Evolutionary conservation across 257 asterid genomes (phyloP).

Genomic region (Verbena officinalis): DNA sequence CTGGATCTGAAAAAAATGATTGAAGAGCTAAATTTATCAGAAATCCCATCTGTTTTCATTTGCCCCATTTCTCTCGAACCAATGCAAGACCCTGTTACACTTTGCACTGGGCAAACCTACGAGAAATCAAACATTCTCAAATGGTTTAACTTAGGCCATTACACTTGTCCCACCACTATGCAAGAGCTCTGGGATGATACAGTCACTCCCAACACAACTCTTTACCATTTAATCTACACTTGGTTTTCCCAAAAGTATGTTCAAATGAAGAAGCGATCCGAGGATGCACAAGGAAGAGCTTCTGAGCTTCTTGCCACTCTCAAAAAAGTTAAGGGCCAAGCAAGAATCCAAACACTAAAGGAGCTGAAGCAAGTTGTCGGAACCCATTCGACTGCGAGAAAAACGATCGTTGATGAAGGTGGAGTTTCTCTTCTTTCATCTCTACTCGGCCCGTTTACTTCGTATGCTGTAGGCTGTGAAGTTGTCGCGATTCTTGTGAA

Average conservation of each 20-base stretch:
- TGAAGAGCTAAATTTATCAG: conserved; percentile 58
- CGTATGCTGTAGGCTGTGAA: conserved; percentile 65
- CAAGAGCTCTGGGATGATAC: conserved; percentile 80
- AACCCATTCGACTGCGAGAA: conserved; percentile 55
- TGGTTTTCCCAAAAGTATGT: conserved; percentile 73
- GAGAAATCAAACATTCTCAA: conserved; percentile 79
- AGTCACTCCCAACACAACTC: conserved; percentile 63
- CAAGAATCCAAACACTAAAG: conserved; percentile 60
- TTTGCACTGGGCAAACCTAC: conserved; percentile 84
- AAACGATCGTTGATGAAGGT: conserved; percentile 56
- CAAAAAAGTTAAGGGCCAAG: conserved; percentile 64
- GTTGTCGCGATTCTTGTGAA: conserved; percentile 61
- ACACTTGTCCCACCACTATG: conserved; percentile 87
- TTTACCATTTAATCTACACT: conserved; percentile 53
- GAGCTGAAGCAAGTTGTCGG: conserved; percentile 54
- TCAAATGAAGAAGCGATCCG: conserved; percentile 66
- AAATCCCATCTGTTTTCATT: conserved; percentile 63
- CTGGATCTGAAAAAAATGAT: conserved; percentile 77
- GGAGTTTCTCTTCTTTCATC: conserved; percentile 56
- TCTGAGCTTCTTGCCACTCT: conserved; percentile 56
- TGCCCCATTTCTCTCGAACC: conserved; percentile 83
- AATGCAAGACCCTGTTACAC: conserved; percentile 89
- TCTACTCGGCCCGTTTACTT: conserved; percentile 73
- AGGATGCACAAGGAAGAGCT: conserved; percentile 67
- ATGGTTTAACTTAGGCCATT: conserved; percentile 79